phyloP scores from a whole-genome alignment of 768 basidiomycete species.

The Crucibulum laeve region DNA sequence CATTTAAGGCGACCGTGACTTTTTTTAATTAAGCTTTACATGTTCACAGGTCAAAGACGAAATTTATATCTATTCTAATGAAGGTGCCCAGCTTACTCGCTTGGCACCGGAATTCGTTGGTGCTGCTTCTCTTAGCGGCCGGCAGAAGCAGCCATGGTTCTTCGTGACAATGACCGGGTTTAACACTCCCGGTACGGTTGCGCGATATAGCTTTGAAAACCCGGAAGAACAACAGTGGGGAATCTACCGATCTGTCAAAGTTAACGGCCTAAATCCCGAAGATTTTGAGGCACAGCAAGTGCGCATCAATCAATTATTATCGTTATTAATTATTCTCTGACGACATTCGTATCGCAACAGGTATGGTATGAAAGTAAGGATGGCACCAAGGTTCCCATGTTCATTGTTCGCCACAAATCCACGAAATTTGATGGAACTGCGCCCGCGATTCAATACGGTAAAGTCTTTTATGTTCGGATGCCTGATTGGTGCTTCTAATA shows the following conservation, averaged over 20 bases:
- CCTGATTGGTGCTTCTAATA: neutral
- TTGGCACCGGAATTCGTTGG: constrained; percentile 69
- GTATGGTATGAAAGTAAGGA: constrained; percentile 82
- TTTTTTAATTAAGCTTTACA: neutral
- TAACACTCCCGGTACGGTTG: constrained; percentile 65
- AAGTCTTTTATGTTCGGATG: constrained; percentile 3
- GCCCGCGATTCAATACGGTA: constrained; percentile 74
- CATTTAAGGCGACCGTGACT: neutral
- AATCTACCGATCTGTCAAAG: constrained; percentile 51
- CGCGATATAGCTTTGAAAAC: constrained; percentile 60
- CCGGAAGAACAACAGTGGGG: constrained; percentile 47
- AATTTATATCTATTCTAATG: constrained; percentile 62
- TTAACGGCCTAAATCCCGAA: constrained; percentile 56
- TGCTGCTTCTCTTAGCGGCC: constrained; percentile 44
- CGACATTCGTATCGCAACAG: constrained; percentile 19
- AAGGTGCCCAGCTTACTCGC: constrained; percentile 48
- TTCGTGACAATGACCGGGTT: constrained; percentile 66
- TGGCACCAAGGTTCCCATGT: constrained; percentile 82
- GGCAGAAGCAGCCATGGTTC: constrained; percentile 53
- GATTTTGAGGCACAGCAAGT: constrained; percentile 72
- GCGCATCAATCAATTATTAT: constrained; percentile 1
- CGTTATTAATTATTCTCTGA: neutral
- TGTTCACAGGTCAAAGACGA: constrained; percentile 68
- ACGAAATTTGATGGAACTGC: constrained; percentile 72
- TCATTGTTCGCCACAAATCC: constrained; percentile 71